Evolutionary conservation across 1,284 basidiomycete species (phyloP), one percentile per base, ranked within the genome.

Genomic region (Rhodotorula sp.): DNA sequence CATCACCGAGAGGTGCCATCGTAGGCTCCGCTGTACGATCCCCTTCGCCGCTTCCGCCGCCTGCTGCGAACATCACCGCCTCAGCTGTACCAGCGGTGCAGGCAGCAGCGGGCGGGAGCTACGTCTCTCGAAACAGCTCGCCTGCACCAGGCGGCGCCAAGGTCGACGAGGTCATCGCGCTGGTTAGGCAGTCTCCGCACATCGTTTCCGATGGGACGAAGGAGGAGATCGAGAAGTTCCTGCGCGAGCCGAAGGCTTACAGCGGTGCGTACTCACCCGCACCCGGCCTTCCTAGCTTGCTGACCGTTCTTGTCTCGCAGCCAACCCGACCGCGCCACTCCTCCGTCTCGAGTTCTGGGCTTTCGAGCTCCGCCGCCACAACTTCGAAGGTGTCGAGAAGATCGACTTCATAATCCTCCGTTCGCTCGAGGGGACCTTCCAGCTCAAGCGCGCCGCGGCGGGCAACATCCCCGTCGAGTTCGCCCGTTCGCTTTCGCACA

Each of bases 361-460:
- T 4, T 75, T 75, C 56, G 71, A 66, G 59, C 65, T 75, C 6
- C 63, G 73, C 1, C 61, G 59, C 13, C 58, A 51, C 32, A 44
- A 53, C 29, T 39, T 59, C 39, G 72, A 71, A 19, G 62, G 46
- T 5, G 65, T 66, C 34, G 69, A 74, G 46, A 68, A 71, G 54
- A 58, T 64, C 30, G 74, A 75, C 65, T 71, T 73, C 47, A 71
- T 75, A 72, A 65, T 75, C 58, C 36, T 75, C 30, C 59, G 69
- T n/a, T 62, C 72, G 34, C 47, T 46, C 0, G 63, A 62, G 15
- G 68, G 71, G 3, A 64, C 57, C 2, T 71, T 58, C 62, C 62
- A 69, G 56, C 63, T 74, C 10, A 73, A 73, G 54, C 66, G 74
- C 4, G 65, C 61, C 7, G 27, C 58, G 2, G 52, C 49, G 1